Conservation (phyloP, 805 yeast species). For the Candida coquimbonensis region DNA sequence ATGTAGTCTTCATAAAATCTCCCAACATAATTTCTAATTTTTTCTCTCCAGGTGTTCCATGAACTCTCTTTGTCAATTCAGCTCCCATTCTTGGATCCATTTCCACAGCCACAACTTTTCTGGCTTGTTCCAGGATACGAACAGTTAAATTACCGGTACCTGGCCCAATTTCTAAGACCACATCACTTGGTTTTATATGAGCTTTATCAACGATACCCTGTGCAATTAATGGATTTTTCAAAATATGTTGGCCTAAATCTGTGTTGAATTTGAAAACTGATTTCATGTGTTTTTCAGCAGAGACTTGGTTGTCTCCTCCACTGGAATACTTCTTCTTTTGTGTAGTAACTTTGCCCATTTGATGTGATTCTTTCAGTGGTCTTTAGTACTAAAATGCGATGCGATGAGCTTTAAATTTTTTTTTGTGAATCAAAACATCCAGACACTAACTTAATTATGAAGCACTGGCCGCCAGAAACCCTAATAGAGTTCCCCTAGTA, state of each 20-base stretch:
- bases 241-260: slow-evolving; percentile 92
- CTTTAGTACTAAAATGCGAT: background rate
- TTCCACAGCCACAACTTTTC: slow-evolving; percentile 92
- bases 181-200: slow-evolving; percentile 83
- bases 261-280: slow-evolving; percentile 96
- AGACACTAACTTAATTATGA: background rate
- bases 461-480: no score
- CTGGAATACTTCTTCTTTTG: slow-evolving; percentile 52
- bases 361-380: background rate
- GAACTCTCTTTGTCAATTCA: slow-evolving; percentile 93
- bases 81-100: slow-evolving; percentile 99
- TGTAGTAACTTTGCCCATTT: slow-evolving; percentile 34
- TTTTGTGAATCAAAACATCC: background rate
- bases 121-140: slow-evolving; percentile 83
- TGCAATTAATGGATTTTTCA: slow-evolving; percentile 93
- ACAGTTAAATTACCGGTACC: slow-evolving; percentile 98
- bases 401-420: slow-evolving; percentile 8
- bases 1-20: slow-evolving; percentile 91
- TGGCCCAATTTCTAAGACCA: slow-evolving; percentile 95
- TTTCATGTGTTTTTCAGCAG: slow-evolving; percentile 63
- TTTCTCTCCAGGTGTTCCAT: slow-evolving; percentile 90
- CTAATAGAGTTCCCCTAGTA: no score
- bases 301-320: slow-evolving; percentile 50
- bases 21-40: slow-evolving; percentile 89
- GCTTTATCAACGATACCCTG: slow-evolving; percentile 99